A percentile compares a stretch with the other conserved stretches of the same genome.
Evolutionary conservation across 1,139 yeast genomes (phyloP).

Genomic region (Magnusiomyces fungicola): DNA sequence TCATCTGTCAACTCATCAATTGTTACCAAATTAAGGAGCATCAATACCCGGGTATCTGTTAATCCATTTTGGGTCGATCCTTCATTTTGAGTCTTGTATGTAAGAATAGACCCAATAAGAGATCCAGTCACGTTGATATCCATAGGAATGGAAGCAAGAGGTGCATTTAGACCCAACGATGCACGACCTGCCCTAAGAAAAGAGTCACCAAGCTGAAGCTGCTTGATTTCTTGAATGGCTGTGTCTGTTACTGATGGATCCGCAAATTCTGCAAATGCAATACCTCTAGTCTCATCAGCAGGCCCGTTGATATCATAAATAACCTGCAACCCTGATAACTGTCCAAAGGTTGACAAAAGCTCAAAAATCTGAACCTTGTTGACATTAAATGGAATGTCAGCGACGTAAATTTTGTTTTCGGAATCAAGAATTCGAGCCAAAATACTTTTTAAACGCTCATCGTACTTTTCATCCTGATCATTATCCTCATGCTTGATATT

Average conservation of each 20-base stretch:
- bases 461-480: constrained; percentile 20
- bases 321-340: constrained; percentile 30
- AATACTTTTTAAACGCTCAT: background rate
- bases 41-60: constrained; percentile 29
- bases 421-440: constrained; percentile 18
- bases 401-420: constrained; percentile 33
- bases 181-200: constrained; percentile 31
- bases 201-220: constrained; percentile 29
- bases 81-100: background rate
- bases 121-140: constrained; percentile 20
- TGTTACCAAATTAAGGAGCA: constrained; percentile 58
- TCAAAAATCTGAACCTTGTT: constrained; percentile 35
- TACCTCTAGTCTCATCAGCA: constrained; percentile 35
- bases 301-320: constrained; percentile 31
- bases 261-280: constrained; percentile 39
- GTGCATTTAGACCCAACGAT: constrained; percentile 29
- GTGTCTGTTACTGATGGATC: constrained; percentile 25
- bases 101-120: constrained; percentile 9
- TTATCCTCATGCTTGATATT: constrained; percentile 14
- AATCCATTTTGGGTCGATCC: background rate
- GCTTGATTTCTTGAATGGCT: constrained; percentile 28
- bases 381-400: constrained; percentile 37
- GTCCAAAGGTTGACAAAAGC: constrained; percentile 35
- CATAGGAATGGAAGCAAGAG: constrained; percentile 21
- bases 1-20: constrained; percentile 56